Evolutionary conservation across 2,329 filamentous ascomycete species (phyloP).

Genomic region (Monosporascus cannonballus): DNA sequence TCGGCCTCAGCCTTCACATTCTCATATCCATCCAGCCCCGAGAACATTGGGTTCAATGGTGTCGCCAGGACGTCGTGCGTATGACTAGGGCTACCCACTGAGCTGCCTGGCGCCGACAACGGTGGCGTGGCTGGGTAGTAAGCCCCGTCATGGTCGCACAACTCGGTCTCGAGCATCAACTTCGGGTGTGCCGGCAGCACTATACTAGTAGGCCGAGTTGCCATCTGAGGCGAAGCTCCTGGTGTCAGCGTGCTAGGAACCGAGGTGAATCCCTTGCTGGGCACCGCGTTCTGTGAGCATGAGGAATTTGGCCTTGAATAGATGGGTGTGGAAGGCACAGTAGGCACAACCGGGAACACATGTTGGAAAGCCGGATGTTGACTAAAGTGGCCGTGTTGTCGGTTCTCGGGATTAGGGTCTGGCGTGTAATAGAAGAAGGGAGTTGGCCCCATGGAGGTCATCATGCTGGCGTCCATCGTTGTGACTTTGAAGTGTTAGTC

Average conservation of each 20-base stretch:
- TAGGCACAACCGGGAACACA: constrained; percentile 49
- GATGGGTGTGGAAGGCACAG: constrained; percentile 56
- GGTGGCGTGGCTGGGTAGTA: constrained; percentile 83
- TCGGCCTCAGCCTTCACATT: constrained; percentile 67
- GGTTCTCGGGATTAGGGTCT: constrained; percentile 64
- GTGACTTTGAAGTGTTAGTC: constrained; percentile 18
- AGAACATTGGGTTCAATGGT: constrained; percentile 76
- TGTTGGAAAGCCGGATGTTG: constrained; percentile 53
- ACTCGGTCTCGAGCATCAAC: constrained; percentile 69
- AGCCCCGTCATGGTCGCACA: constrained; percentile 54
- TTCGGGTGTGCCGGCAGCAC: constrained; percentile 28
- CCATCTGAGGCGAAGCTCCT: constrained; percentile 66
- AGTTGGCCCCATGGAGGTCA: constrained; percentile 58
- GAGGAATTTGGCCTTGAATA: constrained; percentile 62
- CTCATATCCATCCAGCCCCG: constrained; percentile 61
- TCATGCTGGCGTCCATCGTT: constrained; percentile 61
- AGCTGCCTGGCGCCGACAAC: constrained; percentile 78
- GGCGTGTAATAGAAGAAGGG: constrained; percentile 85
- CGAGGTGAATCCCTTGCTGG: constrained; percentile 49
- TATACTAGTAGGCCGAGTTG: constrained; percentile 67
- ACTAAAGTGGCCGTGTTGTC: constrained; percentile 72
- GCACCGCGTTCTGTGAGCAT: constrained; percentile 50
- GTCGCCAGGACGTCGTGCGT: constrained; percentile 68
- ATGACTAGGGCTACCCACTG: constrained; percentile 77
- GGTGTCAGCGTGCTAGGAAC: constrained; percentile 64